Evolutionary conservation across 2,329 filamentous ascomycete species (phyloP), one percentile per base, ranked within the genome.

Genomic region (Ramularia collo-cygni): DNA sequence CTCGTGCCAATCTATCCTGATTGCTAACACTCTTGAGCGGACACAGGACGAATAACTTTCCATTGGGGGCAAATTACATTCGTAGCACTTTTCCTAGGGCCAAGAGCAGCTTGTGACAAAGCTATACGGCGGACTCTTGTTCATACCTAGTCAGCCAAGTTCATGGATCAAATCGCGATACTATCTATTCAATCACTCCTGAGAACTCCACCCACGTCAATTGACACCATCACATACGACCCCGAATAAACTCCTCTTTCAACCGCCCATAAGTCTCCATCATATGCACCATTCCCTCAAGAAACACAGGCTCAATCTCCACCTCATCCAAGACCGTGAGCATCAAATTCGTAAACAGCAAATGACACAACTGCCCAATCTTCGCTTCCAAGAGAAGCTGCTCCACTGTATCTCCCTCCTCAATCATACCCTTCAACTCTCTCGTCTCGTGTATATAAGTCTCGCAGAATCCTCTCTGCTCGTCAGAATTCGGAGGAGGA

Each of bases 321-420:
- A 34, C 14, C 18, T 36, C 37, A 10, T 44, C 37, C 7, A 24
- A 31, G 14, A 37, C 28, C 28, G 28, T 37, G 28, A 33, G 37
- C 34, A 42, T 42, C 34, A 33, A 9, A 28, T 37, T 42, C 10
- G 33, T 28, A 12, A 28, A 32, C 21, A 44, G 14, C 8, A 35
- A 10, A n/a, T 44, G 41, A 15, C 16, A 40, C 28, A 44, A 14
- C 2, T 27, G 18, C 6, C 37, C 41, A 14, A 44, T 37, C 8
- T 10, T 28, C 2, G 41, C 41, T 34, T 44, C 41, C 8, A 37
- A 10, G 17, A 44, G 4, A 6, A 44, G 27, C n/a, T 44, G 41
- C 15, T 40, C 41, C 5, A 33, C 33, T 10, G 33, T 44, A 18
- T 44, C 41, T n/a, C n/a, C 12, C 14, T 8, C 12, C 17, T 35